Evolutionary conservation across 1,284 basidiomycete genomes (phyloP), one percentile per base, ranked within the genome.

Genomic region (Austroboletus niveus): DNA sequence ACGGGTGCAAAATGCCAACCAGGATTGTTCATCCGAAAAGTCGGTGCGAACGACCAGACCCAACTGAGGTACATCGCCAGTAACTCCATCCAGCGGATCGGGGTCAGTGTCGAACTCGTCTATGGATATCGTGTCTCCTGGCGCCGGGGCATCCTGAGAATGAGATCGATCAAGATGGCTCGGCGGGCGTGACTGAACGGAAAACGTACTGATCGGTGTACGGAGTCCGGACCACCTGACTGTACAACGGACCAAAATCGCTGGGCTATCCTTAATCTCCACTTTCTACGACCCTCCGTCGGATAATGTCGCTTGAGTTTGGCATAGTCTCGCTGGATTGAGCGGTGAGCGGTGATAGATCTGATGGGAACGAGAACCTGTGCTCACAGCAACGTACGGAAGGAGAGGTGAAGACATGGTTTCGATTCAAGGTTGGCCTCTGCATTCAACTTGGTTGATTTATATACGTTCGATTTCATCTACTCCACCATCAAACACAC

Each of bases 41-140:
- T 90, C 85, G 7, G 87, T 83, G 46, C 87, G 80, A 17, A 89
- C 64, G 41, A 89, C 64, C 52, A 89, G 62, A 17, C 87, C 87
- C 35, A 75, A 60, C 12, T 69, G 70, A 0, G 64, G 64, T 5
- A 59, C 65, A 45, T 72, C 64, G 42, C 59, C 60, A 20, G 69
- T 61, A 40, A 70, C 52, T 29, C 45, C 62, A 55, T 79, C 76
- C 41, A 70, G 57, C 8, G 78, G 70, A 64, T 85, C 82, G 14
- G 73, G 76, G 48, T 82, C 79, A 4, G 69, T 68, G 39, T 61
- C 60, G 38, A 75, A 62, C 38, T 66, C 60, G 57, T 75, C 74
- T 47, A 59, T 14, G 9, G 69, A 42, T 9, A 68, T 60, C 73
- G 47, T 45, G 58, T 64, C 27, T 29, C 27, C 48, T 59, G 58